Conservation (phyloP, 2,329 filamentous ascomycete genomes). For the Rhynchosporium graminicola region DNA sequence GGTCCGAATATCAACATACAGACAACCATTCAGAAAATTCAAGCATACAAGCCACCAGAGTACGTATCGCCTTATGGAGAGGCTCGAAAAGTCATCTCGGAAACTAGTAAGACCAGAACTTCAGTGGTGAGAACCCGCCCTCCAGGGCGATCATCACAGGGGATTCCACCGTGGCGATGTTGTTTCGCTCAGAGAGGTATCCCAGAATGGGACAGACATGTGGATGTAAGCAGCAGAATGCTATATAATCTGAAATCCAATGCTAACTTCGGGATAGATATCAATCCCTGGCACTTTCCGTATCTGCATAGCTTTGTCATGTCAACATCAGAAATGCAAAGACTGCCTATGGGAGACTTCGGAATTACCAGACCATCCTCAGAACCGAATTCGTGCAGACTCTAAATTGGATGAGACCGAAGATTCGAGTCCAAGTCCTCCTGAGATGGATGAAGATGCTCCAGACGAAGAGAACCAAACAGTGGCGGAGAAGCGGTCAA, state of each 20-base stretch:
- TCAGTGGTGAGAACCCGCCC: too few relatives aligned
- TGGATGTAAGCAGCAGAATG: background rate
- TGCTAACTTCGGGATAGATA: background rate
- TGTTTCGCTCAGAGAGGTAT: background rate
- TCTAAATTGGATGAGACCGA: background rate
- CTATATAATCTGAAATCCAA: background rate
- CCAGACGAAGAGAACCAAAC: background rate
- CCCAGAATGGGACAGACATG: conserved; percentile 4
- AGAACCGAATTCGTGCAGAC: background rate
- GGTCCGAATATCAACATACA: conserved; percentile 3
- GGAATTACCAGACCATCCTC: background rate
- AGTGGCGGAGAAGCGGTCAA: background rate
- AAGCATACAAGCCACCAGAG: conserved; percentile 2
- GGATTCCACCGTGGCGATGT: background rate
- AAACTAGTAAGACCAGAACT: background rate
- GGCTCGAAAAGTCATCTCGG: background rate
- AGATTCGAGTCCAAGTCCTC: background rate
- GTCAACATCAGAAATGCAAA: conserved; percentile 3
- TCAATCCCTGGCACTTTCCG: background rate
- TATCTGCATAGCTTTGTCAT: background rate
- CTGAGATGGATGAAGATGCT: background rate
- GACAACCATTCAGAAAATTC: background rate
- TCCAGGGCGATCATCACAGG: background rate
- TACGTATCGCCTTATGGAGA: conserved; percentile 1
- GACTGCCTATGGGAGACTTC: conserved; percentile 1